A percentile compares a stretch with the other conserved stretches of the same genome.
phyloP scores from a whole-genome alignment of 352 stramenopile genomes.

The Phytopythium oedochilum region DNA sequence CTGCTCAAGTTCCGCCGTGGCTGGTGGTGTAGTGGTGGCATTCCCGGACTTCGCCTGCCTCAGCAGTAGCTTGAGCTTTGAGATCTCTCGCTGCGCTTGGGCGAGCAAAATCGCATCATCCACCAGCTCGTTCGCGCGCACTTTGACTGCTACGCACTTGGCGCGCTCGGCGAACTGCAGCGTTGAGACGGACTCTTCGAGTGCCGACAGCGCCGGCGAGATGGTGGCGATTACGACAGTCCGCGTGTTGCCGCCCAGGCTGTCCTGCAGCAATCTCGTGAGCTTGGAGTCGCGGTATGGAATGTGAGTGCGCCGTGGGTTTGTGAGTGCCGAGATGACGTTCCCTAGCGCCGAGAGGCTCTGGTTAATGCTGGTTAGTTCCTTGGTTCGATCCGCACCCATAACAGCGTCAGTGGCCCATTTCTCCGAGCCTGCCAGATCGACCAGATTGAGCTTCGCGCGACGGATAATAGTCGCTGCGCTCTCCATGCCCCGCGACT shows the following conservation, averaged over 20 bases:
- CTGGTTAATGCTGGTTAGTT: slow-evolving; percentile 92
- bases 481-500: slow-evolving; percentile 57
- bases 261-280: slow-evolving; percentile 90
- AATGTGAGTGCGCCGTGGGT: slow-evolving; percentile 77
- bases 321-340: slow-evolving; percentile 81
- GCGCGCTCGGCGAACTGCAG: slow-evolving; percentile 87
- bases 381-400: slow-evolving; percentile 61
- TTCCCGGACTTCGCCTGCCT: slow-evolving; percentile 35
- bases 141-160: slow-evolving; percentile 68
- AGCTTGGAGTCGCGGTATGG: slow-evolving; percentile 97
- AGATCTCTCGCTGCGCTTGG: slow-evolving; percentile 63
- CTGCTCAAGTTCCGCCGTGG: slow-evolving; percentile 31
- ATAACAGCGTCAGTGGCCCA: slow-evolving; percentile 81
- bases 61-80: slow-evolving; percentile 46
- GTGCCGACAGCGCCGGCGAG: slow-evolving; percentile 60
- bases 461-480: slow-evolving; percentile 71
- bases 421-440: slow-evolving; percentile 91
- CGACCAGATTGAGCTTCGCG: slow-evolving; percentile 89
- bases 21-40: neutral
- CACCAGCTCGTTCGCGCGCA: slow-evolving; percentile 79
- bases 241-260: slow-evolving; percentile 82
- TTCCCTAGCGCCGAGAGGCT: slow-evolving; percentile 88
- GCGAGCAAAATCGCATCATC: slow-evolving; percentile 76
- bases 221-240: slow-evolving; percentile 90
- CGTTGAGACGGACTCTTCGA: slow-evolving; percentile 90